Base-by-base conservation (phyloP, 345 rosid species). In the Salix koriyanagi region DNA sequence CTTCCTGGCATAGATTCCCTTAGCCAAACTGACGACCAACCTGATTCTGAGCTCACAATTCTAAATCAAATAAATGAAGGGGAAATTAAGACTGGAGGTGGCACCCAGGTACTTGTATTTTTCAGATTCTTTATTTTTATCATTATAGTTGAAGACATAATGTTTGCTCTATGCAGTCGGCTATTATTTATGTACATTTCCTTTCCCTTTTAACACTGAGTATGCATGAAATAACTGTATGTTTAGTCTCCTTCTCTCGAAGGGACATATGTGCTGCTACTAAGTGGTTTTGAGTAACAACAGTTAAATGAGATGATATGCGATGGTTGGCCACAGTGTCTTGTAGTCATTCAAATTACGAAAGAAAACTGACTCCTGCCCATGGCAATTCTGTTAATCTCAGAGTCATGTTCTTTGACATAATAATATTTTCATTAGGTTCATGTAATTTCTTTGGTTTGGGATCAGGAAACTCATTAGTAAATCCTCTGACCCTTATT, bases 101-200 rank as follows among this genome's bases (percentile, higher is more conserved):
- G 79, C 72, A 72, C 75, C 82, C 87, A 85, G 95, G 97, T 94
- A 83, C 72, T 78, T 75, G 28, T 46, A 46, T 75, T 69, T 75
- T 34, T 68, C 11, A 69, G 64, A 30, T 66, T 65, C 13, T 39
- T 15, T 69, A 14, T 70, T 2, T 72, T 26, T 77, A 30, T 2
- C 50, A 60, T 61, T 4, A 25, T 46, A 36, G 8, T 32, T 74
- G 39, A 16, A 8, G 32, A 25, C 65, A 56, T 32, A 36, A 48
- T 54, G 23, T 69, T 25, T 23, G 15, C 46, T 72, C 36, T 6
- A 42, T 36, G 2, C 67, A 2, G 61, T 36, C n/a, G 46, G 23
- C 54, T 65, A 66, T 78, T 12, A 19, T 0, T 41, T 10, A 41
- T 60, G 9, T 68, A 4, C 32, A 62, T 64, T 12, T 37, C 10